Evolutionary conservation across 306 rosid genomes (phyloP).

Genomic region (Sesbania bispinosa): DNA sequence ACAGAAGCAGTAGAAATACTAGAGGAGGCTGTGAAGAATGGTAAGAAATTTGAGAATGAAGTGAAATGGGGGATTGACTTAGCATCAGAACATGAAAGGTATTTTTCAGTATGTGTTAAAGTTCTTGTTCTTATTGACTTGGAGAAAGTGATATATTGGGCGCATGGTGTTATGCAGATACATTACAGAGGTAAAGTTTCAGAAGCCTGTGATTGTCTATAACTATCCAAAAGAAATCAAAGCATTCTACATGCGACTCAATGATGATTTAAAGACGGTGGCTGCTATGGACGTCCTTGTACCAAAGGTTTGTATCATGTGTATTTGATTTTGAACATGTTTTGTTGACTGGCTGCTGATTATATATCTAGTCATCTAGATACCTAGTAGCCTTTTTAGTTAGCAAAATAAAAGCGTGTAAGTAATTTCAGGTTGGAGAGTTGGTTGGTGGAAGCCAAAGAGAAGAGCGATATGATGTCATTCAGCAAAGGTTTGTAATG

Average conservation of each 20-base stretch:
- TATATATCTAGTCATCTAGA: too few relatives aligned
- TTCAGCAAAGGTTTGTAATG: constrained; percentile 50
- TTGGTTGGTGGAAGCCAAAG: constrained; percentile 96
- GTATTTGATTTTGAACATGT: not conserved
- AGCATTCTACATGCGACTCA: constrained; percentile 97
- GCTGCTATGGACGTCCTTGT: constrained; percentile 99
- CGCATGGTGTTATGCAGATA: constrained; percentile 49
- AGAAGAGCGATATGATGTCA: constrained; percentile 81
- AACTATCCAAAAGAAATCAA: constrained; percentile 93
- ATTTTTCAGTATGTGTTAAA: not conserved
- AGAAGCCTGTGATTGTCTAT: constrained; percentile 90
- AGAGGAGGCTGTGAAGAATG: constrained; percentile 72
- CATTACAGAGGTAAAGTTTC: constrained; percentile 80
- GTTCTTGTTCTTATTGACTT: constrained; percentile 5
- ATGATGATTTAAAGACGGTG: constrained; percentile 82
- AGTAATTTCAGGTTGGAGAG: constrained; percentile 80
- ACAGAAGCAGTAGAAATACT: constrained; percentile 86
- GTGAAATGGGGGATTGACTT: constrained; percentile 96
- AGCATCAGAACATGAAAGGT: constrained; percentile 98
- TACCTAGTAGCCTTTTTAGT: not conserved
- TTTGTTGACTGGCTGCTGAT: not conserved
- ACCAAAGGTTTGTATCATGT: constrained; percentile 64
- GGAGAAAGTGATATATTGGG: constrained; percentile 16
- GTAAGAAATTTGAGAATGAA: constrained; percentile 82
- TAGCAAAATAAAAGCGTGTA: not conserved